These are phyloP conservation scores for Dittrichia graveolens DNA, from an alignment of 129 eudicot genomes.

Conservation along the genomic window DNA sequence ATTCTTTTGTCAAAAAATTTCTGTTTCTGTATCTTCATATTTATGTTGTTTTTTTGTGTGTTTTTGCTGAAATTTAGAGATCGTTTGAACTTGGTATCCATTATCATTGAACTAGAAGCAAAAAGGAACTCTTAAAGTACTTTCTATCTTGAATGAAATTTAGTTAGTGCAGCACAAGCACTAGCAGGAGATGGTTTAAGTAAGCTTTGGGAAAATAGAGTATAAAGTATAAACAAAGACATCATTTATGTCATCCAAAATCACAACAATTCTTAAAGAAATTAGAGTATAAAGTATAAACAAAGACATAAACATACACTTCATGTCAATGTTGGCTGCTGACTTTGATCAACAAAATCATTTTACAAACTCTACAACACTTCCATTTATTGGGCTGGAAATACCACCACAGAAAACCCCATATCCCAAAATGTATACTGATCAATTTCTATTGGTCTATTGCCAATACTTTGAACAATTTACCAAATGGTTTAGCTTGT, in stretches of 20 bases:
- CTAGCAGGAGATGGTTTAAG: too few species aligned
- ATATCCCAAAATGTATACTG: neutral
- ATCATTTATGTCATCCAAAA: neutral
- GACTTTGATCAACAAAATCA: slow-evolving; percentile 20
- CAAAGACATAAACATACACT: neutral
- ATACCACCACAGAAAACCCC: neutral
- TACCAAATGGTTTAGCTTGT: neutral
- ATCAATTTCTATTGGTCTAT: slow-evolving; percentile 15
- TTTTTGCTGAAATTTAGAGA: too few species aligned
- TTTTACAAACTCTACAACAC: slow-evolving; percentile 20
- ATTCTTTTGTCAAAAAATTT: too few species aligned
- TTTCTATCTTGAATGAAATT: too few species aligned
- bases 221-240: too few species aligned
- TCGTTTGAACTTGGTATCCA: too few species aligned
- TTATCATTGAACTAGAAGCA: too few species aligned
- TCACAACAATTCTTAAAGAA: neutral
- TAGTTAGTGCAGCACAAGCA: too few species aligned
- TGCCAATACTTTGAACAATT: neutral
- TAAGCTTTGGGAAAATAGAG: too few species aligned
- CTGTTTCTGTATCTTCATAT: too few species aligned
- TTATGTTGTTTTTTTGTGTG: too few species aligned
- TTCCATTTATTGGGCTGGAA: slow-evolving; percentile 11
- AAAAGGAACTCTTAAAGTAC: too few species aligned
- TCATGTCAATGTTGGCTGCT: slow-evolving; percentile 7
- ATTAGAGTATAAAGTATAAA: neutral